Evolutionary conservation across 2,329 filamentous ascomycete species (phyloP).

Genomic region (Stagonosporopsis cucurbitacearum): DNA sequence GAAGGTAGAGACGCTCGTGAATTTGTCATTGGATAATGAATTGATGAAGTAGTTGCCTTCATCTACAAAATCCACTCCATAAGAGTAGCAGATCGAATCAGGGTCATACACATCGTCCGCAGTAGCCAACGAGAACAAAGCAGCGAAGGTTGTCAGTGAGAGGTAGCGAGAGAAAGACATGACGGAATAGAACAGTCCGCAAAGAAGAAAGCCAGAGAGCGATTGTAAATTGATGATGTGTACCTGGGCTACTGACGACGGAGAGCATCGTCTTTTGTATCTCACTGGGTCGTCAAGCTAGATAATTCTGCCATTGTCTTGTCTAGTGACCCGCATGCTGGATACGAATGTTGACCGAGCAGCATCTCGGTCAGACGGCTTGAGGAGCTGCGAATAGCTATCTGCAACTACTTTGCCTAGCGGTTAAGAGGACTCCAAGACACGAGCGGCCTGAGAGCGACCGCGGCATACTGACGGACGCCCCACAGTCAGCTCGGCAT

Average conservation of each 20-base stretch:
- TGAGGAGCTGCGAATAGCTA: slow-evolving; percentile 28
- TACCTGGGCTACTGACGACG: slow-evolving; percentile 9
- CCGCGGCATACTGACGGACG: slow-evolving; percentile 21
- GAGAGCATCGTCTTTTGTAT: slow-evolving; percentile 33
- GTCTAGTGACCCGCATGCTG: slow-evolving; percentile 17
- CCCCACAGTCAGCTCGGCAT: slow-evolving; percentile 23
- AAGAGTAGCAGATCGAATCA: slow-evolving; percentile 45
- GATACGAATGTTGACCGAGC: slow-evolving; percentile 17
- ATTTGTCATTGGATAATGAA: slow-evolving; percentile 48
- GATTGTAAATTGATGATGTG: slow-evolving; percentile 1
- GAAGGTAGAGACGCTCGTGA: slow-evolving; percentile 55
- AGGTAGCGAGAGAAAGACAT: slow-evolving; percentile 40
- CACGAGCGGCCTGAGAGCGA: slow-evolving; percentile 27
- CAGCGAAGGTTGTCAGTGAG: slow-evolving; percentile 30
- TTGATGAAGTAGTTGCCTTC: slow-evolving; percentile 56
- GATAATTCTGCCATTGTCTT: slow-evolving; percentile 16
- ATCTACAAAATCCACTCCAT: slow-evolving; percentile 53
- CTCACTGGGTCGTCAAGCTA: slow-evolving; percentile 11
- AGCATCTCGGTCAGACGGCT: slow-evolving; percentile 24
- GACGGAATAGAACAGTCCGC: background rate
- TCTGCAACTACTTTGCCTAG: slow-evolving; percentile 20
- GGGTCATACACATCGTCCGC: slow-evolving; percentile 26
- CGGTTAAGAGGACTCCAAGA: slow-evolving; percentile 16
- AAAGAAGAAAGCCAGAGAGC: background rate
- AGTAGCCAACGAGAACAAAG: slow-evolving; percentile 33